phyloP scores from a whole-genome alignment of 108 stramenopile genomes.

The Asterionellopsis glacialis region DNA sequence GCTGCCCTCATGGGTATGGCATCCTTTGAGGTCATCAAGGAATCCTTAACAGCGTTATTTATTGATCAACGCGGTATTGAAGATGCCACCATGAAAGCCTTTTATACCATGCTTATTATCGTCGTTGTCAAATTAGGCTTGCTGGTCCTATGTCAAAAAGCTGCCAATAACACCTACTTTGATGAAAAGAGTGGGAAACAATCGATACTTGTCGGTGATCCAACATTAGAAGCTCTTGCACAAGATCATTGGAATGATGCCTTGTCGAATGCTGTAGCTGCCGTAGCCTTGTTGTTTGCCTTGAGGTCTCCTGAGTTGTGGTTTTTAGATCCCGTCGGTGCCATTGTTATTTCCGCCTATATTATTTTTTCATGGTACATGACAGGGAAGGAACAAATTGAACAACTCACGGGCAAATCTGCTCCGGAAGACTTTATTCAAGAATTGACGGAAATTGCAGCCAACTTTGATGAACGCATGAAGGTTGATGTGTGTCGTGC shows the following conservation, averaged over 20 bases:
- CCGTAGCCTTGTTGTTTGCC: conserved; percentile 65
- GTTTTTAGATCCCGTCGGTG: conserved; percentile 89
- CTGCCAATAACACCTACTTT: conserved; percentile 17
- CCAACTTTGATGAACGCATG: conserved; percentile 76
- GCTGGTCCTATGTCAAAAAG: conserved; percentile 53
- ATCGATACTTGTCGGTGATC: conserved; percentile 44
- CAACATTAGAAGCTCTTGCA: conserved; percentile 79
- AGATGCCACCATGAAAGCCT: conserved; percentile 33
- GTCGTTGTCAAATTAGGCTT: conserved; percentile 76
- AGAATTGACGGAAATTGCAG: conserved; percentile 68
- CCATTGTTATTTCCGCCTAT: conserved; percentile 85
- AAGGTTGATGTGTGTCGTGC: conserved; percentile 82
- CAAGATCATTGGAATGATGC: conserved; percentile 96
- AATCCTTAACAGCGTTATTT: conserved; percentile 41
- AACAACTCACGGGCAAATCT: conserved; percentile 87
- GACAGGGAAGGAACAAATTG: conserved; percentile 90
- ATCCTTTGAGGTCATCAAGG: conserved; percentile 83
- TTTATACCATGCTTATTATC: conserved; percentile 67
- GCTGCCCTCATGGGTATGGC: conserved; percentile 95
- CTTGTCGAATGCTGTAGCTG: conserved; percentile 83
- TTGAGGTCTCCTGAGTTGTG: conserved; percentile 50
- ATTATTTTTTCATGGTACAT: conserved; percentile 89
- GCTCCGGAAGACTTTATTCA: conserved; percentile 88
- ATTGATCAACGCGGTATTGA: conserved; percentile 24
- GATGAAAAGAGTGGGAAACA: conserved; percentile 6